A percentile compares a stretch with the other conserved stretches of the same genome.
These are phyloP conservation scores for Logfia minima DNA, from an alignment of 129 eudicot species.

Conservation along the genomic window DNA sequence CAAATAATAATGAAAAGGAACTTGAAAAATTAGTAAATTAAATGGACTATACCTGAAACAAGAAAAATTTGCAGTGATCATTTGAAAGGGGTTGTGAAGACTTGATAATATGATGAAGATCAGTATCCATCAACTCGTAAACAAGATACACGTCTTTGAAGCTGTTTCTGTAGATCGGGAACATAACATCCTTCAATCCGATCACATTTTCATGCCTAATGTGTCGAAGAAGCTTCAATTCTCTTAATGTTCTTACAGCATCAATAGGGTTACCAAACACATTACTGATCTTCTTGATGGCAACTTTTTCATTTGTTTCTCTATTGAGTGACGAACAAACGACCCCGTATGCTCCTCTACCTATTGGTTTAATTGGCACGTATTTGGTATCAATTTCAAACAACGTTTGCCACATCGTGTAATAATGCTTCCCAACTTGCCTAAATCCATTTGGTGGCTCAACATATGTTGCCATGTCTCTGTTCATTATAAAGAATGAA, in stretches of 20 bases:
- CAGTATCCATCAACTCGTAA: constrained; percentile 82
- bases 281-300: constrained; percentile 72
- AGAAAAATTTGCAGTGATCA: constrained; percentile 79
- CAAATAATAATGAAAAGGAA: background rate
- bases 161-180: constrained; percentile 49
- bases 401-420: constrained; percentile 63
- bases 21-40: background rate
- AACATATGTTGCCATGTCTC: constrained; percentile 58
- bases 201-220: constrained; percentile 76
- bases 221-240: constrained; percentile 64
- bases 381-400: constrained; percentile 77
- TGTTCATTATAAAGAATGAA: constrained; percentile 28
- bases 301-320: constrained; percentile 78
- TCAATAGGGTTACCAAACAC: constrained; percentile 61
- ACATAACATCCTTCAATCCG: constrained; percentile 78
- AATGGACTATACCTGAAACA: constrained; percentile 58
- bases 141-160: constrained; percentile 83
- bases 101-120: constrained; percentile 83
- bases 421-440: constrained; percentile 62
- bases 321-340: constrained; percentile 75
- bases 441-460: constrained; percentile 58
- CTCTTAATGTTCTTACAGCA: constrained; percentile 75
- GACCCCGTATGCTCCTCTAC: constrained; percentile 81
- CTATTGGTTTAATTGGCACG: constrained; percentile 69
- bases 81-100: constrained; percentile 68